These are phyloP conservation scores for Panaeolus cyanescens DNA, from an alignment of 768 basidiomycete species.

Conservation along the genomic window DNA sequence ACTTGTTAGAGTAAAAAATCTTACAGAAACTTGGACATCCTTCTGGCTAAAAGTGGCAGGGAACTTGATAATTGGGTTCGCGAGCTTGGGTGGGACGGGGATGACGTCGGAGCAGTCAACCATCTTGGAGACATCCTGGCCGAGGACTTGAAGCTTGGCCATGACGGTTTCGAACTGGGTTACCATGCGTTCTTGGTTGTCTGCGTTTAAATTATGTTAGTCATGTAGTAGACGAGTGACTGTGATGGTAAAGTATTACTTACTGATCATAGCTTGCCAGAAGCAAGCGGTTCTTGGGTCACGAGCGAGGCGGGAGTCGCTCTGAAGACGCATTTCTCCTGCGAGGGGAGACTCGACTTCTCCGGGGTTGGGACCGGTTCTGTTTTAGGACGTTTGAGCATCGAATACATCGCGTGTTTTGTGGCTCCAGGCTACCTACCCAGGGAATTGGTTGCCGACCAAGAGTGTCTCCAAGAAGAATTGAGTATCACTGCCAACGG, in stretches of 20 bases:
- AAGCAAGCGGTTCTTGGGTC: slow-evolving; percentile 19
- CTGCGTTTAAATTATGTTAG: too few species aligned
- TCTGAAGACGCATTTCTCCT: slow-evolving; percentile 42
- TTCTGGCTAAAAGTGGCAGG: not conserved
- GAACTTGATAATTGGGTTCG: not conserved
- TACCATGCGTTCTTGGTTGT: slow-evolving; percentile 17
- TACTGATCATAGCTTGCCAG: slow-evolving; percentile 13
- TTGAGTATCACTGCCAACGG: slow-evolving; percentile 26
- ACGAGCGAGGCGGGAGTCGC: slow-evolving; percentile 26
- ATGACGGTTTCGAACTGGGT: slow-evolving; percentile 29
- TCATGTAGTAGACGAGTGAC: slow-evolving; percentile 4
- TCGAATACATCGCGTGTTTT: not conserved
- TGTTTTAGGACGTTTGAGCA: not conserved
- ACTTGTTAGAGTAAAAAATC: not conserved
- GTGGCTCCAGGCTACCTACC: not conserved
- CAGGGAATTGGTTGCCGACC: slow-evolving; percentile 13
- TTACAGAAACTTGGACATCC: not conserved
- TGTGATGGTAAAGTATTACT: not conserved
- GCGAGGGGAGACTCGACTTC: slow-evolving; percentile 34
- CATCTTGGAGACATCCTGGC: slow-evolving; percentile 27
- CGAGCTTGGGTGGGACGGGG: not conserved
- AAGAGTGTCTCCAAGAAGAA: slow-evolving; percentile 29
- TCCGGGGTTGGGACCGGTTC: slow-evolving; percentile 19
- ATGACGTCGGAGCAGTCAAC: slow-evolving; percentile 39
- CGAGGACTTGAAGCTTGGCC: slow-evolving; percentile 33